Evolutionary conservation across 371 early-diverging fungal genomes (phyloP).

Genomic region (Blyttiomyces sp.): DNA sequence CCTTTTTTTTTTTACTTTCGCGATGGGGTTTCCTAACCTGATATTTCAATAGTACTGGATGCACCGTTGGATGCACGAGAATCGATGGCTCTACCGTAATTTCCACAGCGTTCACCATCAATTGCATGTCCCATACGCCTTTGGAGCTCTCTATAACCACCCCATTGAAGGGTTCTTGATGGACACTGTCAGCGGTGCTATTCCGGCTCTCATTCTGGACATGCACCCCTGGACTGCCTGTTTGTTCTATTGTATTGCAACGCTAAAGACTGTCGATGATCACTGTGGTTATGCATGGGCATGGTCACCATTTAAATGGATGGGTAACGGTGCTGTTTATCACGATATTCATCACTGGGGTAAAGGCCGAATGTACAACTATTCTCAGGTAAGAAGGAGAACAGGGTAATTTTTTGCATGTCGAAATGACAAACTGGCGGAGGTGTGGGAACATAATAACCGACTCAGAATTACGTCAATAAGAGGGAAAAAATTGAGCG

Average conservation of each 20-base stretch:
- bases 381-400: slow-evolving; percentile 36
- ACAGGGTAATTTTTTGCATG: background rate
- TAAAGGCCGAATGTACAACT: slow-evolving; percentile 44
- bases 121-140: slow-evolving; percentile 72
- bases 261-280: slow-evolving; percentile 78
- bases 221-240: slow-evolving; percentile 67
- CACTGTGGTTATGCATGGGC: slow-evolving; percentile 80
- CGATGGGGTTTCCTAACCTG: background rate
- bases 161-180: slow-evolving; percentile 73
- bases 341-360: slow-evolving; percentile 49
- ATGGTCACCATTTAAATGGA: slow-evolving; percentile 71
- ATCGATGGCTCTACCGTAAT: slow-evolving; percentile 66
- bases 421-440: background rate
- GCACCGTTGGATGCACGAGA: slow-evolving; percentile 69
- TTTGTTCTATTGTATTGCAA: slow-evolving; percentile 69
- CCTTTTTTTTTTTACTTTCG: slow-evolving; percentile 42
- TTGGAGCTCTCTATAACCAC: slow-evolving; percentile 80
- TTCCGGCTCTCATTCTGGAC: slow-evolving; percentile 63
- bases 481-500: too few species aligned
- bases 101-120: slow-evolving; percentile 77
- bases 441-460: too few species aligned
- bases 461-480: too few species aligned
- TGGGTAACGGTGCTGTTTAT: slow-evolving; percentile 69
- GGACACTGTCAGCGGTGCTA: slow-evolving; percentile 67
- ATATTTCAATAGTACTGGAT: slow-evolving; percentile 65